These are phyloP conservation scores for Xylaria acuta DNA, from an alignment of 495 filamentous ascomycete species.

Conservation along the genomic window DNA sequence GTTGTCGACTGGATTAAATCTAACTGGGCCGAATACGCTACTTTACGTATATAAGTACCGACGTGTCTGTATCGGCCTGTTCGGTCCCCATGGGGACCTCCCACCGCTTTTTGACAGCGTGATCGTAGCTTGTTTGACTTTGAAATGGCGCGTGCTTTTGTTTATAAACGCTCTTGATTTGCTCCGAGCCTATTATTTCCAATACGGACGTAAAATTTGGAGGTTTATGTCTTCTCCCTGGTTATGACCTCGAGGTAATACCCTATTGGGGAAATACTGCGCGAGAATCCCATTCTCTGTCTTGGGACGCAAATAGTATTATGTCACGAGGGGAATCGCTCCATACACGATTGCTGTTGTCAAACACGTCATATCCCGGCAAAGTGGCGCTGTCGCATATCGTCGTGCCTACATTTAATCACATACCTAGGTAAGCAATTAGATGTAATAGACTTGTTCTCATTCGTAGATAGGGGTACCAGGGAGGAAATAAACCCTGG, in stretches of 20 bases:
- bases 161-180: not conserved
- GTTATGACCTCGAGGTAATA: not conserved
- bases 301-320: not conserved
- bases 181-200: not conserved
- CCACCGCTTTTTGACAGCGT: not conserved
- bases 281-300: not conserved
- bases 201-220: not conserved
- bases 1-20: not conserved
- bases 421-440: not conserved
- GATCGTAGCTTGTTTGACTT: not conserved
- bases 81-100: not conserved
- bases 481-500: too few relatives aligned
- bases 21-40: not conserved
- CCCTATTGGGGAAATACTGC: not conserved
- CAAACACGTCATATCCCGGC: not conserved
- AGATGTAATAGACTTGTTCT: not conserved
- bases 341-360: not conserved
- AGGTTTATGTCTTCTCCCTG: not conserved
- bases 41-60: not conserved
- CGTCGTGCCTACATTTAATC: not conserved
- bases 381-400: not conserved
- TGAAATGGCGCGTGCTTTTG: too few relatives aligned
- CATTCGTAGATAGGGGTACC: not conserved
- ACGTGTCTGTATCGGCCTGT: not conserved
- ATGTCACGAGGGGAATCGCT: not conserved